These are phyloP conservation scores for Fraxinus latifolia DNA, from an alignment of 305 asterid species.

Conservation along the genomic window DNA sequence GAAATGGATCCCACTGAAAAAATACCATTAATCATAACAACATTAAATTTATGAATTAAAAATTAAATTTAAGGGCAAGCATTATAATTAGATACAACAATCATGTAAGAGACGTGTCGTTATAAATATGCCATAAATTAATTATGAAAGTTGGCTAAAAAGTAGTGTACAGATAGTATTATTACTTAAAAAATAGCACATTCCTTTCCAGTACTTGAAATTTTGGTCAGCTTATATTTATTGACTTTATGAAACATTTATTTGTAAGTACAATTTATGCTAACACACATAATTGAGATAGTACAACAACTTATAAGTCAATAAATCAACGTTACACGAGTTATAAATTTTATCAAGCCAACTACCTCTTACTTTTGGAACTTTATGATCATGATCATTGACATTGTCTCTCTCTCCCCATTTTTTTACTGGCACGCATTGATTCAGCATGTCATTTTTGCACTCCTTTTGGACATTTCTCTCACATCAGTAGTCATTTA, in stretches of 20 bases:
- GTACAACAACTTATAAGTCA: neutral
- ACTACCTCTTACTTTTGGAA: constrained; percentile 1
- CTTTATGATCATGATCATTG: constrained; percentile 13
- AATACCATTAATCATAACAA: neutral
- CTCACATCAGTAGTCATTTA: constrained; percentile 32
- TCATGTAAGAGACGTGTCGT: neutral
- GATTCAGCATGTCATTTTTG: constrained; percentile 12
- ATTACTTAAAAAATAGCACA: neutral
- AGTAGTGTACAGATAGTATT: neutral
- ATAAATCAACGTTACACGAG: neutral
- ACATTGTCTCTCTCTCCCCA: neutral
- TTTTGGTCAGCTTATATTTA: neutral
- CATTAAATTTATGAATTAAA: too few relatives aligned
- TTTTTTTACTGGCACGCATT: constrained; percentile 18
- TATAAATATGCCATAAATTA: neutral
- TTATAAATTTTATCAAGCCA: neutral
- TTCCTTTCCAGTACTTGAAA: neutral
- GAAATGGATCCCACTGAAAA: neutral
- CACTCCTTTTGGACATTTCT: constrained; percentile 4
- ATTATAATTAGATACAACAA: too few relatives aligned
- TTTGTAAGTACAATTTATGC: neutral
- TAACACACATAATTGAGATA: neutral
- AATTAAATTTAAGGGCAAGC: neutral
- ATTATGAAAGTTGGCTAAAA: neutral
- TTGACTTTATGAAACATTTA: neutral